Conservation (phyloP, 768 basidiomycete species). For the Tulasnella sp. region DNA sequence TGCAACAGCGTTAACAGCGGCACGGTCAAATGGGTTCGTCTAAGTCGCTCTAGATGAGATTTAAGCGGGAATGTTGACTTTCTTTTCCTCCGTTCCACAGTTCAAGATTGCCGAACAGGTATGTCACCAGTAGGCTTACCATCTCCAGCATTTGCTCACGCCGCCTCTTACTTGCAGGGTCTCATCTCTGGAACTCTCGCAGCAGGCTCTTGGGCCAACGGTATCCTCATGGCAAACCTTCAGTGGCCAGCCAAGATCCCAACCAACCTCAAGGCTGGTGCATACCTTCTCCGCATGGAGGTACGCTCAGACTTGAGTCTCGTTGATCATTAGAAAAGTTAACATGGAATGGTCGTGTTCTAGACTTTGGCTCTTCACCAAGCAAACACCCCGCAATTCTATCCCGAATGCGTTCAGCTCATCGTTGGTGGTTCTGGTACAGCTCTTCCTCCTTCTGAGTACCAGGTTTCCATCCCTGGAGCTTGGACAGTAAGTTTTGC, state of each 20-base stretch:
- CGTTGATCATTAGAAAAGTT: neutral
- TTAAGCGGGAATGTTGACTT: neutral
- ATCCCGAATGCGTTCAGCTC: slow-evolving; percentile 31
- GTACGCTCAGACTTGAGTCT: neutral
- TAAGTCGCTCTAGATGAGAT: neutral
- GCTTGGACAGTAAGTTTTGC: slow-evolving; percentile 15
- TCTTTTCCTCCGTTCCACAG: neutral
- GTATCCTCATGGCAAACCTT: slow-evolving; percentile 23
- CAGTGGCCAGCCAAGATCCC: slow-evolving; percentile 31
- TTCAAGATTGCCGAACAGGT: slow-evolving; percentile 24
- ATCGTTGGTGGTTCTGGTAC: slow-evolving; percentile 28
- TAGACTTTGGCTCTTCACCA: slow-evolving; percentile 31
- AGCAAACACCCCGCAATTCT: slow-evolving; percentile 32
- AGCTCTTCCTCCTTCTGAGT: slow-evolving; percentile 15
- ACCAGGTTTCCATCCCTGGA: slow-evolving; percentile 30
- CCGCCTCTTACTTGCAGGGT: slow-evolving; percentile 1
- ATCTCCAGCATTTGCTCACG: neutral
- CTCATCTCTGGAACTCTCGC: slow-evolving; percentile 30
- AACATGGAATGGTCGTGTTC: no score
- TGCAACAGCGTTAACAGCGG: slow-evolving; percentile 24
- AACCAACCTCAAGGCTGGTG: slow-evolving; percentile 28
- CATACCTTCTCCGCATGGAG: slow-evolving; percentile 30
- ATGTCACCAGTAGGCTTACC: neutral
- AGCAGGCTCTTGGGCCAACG: slow-evolving; percentile 28
- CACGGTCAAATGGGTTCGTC: slow-evolving; percentile 9